phyloP scores from a whole-genome alignment of 1,284 basidiomycete genomes.

The Moesziomyces globuligerus region DNA sequence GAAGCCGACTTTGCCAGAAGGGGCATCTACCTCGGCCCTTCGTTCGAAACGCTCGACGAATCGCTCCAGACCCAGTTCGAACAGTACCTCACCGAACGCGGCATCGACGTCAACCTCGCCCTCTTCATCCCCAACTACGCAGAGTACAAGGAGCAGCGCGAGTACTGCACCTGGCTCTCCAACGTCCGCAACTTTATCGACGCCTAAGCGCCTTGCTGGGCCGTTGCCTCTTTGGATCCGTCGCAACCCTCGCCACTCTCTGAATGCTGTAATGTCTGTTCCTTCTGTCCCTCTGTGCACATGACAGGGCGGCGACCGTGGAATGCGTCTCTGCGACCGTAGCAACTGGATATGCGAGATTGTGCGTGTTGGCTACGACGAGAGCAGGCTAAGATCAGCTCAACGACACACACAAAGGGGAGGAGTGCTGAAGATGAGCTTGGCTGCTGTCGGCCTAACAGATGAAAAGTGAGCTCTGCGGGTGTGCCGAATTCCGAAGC shows the following conservation, averaged over 20 bases:
- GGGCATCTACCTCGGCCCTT: constrained; percentile 89
- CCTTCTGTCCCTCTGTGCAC: too few species aligned
- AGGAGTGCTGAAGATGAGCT: too few species aligned
- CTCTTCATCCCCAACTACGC: constrained; percentile 67
- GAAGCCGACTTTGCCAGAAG: constrained; percentile 94
- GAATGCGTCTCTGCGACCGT: too few species aligned
- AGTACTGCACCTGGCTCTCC: constrained; percentile 89
- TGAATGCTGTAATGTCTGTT: too few species aligned
- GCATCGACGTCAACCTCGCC: constrained; percentile 81
- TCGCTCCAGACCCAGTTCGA: constrained; percentile 87
- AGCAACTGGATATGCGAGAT: too few species aligned
- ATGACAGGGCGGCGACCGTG: too few species aligned
- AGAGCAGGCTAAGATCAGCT: too few species aligned
- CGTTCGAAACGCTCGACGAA: constrained; percentile 90
- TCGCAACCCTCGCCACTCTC: neutral
- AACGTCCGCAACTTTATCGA: constrained; percentile 87
- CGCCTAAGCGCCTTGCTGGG: constrained; percentile 56
- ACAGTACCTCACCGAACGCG: constrained; percentile 83
- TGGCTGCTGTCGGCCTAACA: too few species aligned
- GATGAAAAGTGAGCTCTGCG: too few species aligned
- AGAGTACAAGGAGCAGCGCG: constrained; percentile 69
- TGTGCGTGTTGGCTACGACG: too few species aligned
- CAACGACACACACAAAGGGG: too few species aligned
- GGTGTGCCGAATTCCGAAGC: constrained; percentile 4
- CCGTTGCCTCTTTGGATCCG: too few species aligned